phyloP scores from a whole-genome alignment of 768 basidiomycete species.

The Baorangia bicolor region DNA sequence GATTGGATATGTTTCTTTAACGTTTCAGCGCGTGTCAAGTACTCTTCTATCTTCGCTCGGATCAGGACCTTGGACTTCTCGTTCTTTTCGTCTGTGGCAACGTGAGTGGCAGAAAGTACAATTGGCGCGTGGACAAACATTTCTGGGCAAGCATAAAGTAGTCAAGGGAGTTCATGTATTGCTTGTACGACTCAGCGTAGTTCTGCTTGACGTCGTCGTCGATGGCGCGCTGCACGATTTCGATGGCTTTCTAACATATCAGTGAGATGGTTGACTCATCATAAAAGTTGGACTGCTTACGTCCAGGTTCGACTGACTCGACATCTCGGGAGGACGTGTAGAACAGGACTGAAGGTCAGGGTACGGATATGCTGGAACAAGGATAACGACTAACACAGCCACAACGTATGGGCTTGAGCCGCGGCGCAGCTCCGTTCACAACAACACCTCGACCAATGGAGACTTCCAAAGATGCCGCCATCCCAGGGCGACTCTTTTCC shows the following conservation, averaged over 20 bases:
- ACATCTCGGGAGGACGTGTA: conserved; percentile 32
- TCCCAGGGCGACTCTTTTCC: conserved; percentile 54
- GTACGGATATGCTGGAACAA: too few relatives aligned
- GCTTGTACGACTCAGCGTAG: conserved; percentile 92
- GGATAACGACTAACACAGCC: conserved; percentile 16
- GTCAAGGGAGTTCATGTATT: conserved; percentile 92
- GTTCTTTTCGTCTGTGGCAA: conserved; percentile 73
- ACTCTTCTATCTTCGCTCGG: conserved; percentile 85
- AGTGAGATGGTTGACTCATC: conserved; percentile 13
- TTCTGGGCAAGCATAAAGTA: conserved; percentile 98
- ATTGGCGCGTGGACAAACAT: conserved; percentile 45
- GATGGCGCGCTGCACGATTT: conserved; percentile 89
- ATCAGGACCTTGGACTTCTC: conserved; percentile 88
- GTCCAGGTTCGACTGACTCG: conserved; percentile 46
- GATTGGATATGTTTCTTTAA: conserved; percentile 78
- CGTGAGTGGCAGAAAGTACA: not conserved
- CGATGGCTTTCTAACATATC: conserved; percentile 67
- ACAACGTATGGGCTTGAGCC: not conserved
- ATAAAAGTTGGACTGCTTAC: conserved; percentile 30
- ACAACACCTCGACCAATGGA: conserved; percentile 7
- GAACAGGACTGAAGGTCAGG: not conserved
- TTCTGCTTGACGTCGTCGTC: conserved; percentile 92
- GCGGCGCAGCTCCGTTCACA: not conserved
- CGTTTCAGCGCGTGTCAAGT: conserved; percentile 87
- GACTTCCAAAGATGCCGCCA: not conserved